Percentiles rank a stretch among this genome's conserved stretches.
These are phyloP conservation scores for Cryphonectria carpinicola DNA, from an alignment of 2,329 filamentous ascomycete genomes.

Conservation along the genomic window DNA sequence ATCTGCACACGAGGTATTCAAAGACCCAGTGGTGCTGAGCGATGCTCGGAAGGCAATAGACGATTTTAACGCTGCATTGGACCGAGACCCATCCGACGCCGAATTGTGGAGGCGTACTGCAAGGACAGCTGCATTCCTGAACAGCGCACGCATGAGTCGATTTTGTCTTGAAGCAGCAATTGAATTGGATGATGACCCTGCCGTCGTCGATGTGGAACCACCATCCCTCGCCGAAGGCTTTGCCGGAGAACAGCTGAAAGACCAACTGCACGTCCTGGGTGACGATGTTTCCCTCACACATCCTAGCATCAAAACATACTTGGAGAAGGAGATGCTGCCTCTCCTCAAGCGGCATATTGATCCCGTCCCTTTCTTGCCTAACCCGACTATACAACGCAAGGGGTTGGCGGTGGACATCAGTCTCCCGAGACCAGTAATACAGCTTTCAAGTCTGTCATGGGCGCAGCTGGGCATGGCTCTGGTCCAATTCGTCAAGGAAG, in stretches of 20 bases:
- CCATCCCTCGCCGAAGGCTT: constrained; percentile 66
- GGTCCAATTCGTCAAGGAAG: constrained; percentile 40
- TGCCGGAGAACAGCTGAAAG: constrained; percentile 64
- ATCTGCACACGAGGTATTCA: constrained; percentile 39
- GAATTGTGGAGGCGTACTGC: constrained; percentile 67
- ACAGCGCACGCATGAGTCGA: constrained; percentile 59
- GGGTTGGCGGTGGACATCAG: constrained; percentile 30
- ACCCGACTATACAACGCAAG: constrained; percentile 47
- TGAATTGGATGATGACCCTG: constrained; percentile 69
- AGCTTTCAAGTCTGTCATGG: constrained; percentile 44
- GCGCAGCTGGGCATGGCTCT: constrained; percentile 47
- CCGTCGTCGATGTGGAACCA: constrained; percentile 64
- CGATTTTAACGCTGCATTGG: constrained; percentile 62
- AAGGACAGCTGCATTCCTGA: constrained; percentile 61
- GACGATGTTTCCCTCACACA: constrained; percentile 63
- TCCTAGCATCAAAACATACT: constrained; percentile 62
- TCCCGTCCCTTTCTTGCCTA: constrained; percentile 64
- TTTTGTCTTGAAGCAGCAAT: constrained; percentile 70
- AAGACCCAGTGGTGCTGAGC: constrained; percentile 42
- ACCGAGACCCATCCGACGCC: constrained; percentile 69
- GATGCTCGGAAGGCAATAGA: constrained; percentile 53
- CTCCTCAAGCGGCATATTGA: constrained; percentile 60
- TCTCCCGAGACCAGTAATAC: constrained; percentile 35
- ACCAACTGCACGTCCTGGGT: constrained; percentile 55
- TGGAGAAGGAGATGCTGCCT: constrained; percentile 54